These are phyloP conservation scores for Tetrahymena elliotti DNA, from an alignment of 73 alveolate genomes.

Conservation along the genomic window DNA sequence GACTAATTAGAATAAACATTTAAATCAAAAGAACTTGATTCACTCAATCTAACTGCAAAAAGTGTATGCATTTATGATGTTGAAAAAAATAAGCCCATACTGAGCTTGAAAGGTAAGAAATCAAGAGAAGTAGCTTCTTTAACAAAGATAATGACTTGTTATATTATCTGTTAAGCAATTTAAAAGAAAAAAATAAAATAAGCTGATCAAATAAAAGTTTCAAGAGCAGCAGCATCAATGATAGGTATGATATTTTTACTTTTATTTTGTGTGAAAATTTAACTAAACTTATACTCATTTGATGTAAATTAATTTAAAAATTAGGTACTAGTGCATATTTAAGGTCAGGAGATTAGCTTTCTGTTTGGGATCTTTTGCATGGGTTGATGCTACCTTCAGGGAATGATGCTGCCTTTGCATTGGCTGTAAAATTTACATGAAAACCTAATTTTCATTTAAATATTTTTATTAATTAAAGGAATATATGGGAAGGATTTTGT, in stretches of 20 bases:
- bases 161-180: constrained; percentile 34
- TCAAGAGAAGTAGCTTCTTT: constrained; percentile 72
- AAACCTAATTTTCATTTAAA: background rate
- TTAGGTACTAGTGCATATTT: constrained; percentile 76
- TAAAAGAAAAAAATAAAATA: constrained; percentile 35
- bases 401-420: constrained; percentile 41
- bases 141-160: constrained; percentile 81
- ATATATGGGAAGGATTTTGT: background rate
- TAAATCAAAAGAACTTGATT: background rate
- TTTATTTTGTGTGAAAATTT: constrained; percentile 44
- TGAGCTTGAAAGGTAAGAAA: background rate
- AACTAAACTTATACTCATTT: constrained; percentile 44
- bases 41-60: background rate
- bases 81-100: background rate
- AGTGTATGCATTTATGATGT: background rate
- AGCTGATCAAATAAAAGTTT: constrained; percentile 12
- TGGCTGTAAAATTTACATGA: constrained; percentile 54
- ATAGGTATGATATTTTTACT: background rate
- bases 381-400: constrained; percentile 46
- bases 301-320: constrained; percentile 54
- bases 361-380: constrained; percentile 73
- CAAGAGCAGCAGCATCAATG: constrained; percentile 22
- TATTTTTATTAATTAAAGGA: background rate
- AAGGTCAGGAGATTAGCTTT: constrained; percentile 59
- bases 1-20: background rate